Evolutionary conservation across 2,329 filamentous ascomycete genomes (phyloP).

Genomic region (Cryphonectria radicalis): DNA sequence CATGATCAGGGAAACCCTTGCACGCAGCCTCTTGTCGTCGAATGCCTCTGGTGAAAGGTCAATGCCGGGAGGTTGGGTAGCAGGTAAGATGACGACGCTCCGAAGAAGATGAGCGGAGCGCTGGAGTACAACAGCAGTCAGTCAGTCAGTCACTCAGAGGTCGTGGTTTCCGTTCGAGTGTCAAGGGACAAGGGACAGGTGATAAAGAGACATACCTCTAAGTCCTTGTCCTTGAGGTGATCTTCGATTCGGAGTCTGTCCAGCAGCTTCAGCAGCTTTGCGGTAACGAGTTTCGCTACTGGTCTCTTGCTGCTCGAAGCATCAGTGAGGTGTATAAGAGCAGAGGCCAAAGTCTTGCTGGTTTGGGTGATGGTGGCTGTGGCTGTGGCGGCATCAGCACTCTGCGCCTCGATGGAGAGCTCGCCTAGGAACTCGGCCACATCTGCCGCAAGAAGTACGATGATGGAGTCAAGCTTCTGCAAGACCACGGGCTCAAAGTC

Average conservation of each 20-base stretch:
- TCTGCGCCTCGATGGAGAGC: constrained; percentile 31
- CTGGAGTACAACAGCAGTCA: constrained; percentile 1
- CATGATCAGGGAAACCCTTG: constrained; percentile 13
- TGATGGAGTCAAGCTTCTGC: constrained; percentile 37
- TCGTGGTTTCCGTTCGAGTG: constrained; percentile 6
- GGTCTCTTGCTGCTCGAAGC: constrained; percentile 33
- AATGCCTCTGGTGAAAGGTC: constrained; percentile 18
- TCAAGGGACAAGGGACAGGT: constrained; percentile 1
- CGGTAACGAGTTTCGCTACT: constrained; percentile 34
- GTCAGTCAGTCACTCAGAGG: constrained; percentile 1
- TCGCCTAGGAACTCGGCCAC: constrained; percentile 29
- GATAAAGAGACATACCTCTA: constrained; percentile 16
- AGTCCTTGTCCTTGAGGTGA: not conserved
- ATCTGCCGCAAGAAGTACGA: constrained; percentile 33
- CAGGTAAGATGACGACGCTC: constrained; percentile 12
- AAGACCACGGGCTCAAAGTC: constrained; percentile 27
- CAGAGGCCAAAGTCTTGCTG: constrained; percentile 30
- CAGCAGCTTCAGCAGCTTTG: constrained; percentile 32
- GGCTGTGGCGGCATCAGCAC: constrained; percentile 23
- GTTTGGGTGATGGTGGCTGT: no score
- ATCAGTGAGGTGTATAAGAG: constrained; percentile 35
- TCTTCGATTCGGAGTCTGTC: constrained; percentile 9
- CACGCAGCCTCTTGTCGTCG: constrained; percentile 18
- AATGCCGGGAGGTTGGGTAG: constrained; percentile 10
- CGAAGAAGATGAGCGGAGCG: constrained; percentile 19